Percentiles rank a stretch among this genome's conserved stretches.
These are phyloP conservation scores for Trypanosoma brucei DNA, from an alignment of 208 protist species.

Conservation along the genomic window DNA sequence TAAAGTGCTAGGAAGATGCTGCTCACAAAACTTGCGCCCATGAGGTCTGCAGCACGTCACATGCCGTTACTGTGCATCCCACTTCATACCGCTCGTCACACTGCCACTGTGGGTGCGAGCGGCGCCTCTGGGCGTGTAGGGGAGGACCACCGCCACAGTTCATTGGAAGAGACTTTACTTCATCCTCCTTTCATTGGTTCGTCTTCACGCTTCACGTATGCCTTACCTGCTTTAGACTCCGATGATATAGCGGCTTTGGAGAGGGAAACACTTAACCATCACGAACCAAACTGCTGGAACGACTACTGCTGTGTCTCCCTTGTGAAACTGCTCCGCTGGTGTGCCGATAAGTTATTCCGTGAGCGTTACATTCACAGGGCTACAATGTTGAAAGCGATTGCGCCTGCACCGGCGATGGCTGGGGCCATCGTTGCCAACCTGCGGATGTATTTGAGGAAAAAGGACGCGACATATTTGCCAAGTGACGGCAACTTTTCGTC, in stretches of 20 bases:
- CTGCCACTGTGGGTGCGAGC: too few species aligned
- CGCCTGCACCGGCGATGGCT: conserved; percentile 41
- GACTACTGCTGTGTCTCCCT: conserved; percentile 68
- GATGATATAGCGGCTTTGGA: conserved; percentile 43
- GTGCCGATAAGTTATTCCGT: conserved; percentile 61
- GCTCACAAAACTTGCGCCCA: too few species aligned
- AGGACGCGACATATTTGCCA: background rate
- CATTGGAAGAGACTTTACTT: too few species aligned
- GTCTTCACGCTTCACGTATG: conserved; percentile 51
- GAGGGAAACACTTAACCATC: conserved; percentile 52
- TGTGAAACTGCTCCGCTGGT: conserved; percentile 64
- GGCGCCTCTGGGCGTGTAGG: too few species aligned
- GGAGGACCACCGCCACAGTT: too few species aligned
- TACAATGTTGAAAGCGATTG: conserved; percentile 64
- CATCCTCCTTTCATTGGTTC: conserved; percentile 63
- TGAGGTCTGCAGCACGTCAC: too few species aligned
- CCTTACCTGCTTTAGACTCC: conserved; percentile 18
- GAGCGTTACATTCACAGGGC: conserved; percentile 74
- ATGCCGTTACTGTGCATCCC: too few species aligned
- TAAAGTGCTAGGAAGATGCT: too few species aligned
- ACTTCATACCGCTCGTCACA: too few species aligned
- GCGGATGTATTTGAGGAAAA: conserved; percentile 38
- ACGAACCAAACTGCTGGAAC: conserved; percentile 44
- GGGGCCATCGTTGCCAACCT: conserved; percentile 44
- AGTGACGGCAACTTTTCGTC: conserved; percentile 3